These are phyloP conservation scores for Tothia fuscella DNA, from an alignment of 2,329 filamentous ascomycete genomes.

Conservation along the genomic window DNA sequence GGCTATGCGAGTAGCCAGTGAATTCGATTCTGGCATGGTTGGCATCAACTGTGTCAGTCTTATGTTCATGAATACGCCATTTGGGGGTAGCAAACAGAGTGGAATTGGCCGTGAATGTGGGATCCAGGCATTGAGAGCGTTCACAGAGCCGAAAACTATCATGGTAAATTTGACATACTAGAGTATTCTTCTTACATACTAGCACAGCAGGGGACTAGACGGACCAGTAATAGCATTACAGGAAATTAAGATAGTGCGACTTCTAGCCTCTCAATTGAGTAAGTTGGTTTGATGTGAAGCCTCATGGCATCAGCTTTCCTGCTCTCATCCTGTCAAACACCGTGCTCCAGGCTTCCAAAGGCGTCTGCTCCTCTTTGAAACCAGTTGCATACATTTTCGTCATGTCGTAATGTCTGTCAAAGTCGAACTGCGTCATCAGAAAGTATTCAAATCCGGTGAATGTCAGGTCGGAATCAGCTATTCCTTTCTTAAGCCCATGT, in stretches of 20 bases:
- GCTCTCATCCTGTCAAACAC: slow-evolving; percentile 34
- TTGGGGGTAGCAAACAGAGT: slow-evolving; percentile 40
- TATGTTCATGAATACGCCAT: slow-evolving; percentile 31
- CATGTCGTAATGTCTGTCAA: slow-evolving; percentile 35
- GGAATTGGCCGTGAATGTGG: slow-evolving; percentile 39
- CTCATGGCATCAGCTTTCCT: slow-evolving; percentile 28
- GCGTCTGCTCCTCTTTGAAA: slow-evolving; percentile 31
- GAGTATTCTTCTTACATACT: neutral
- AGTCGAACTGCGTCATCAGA: slow-evolving; percentile 32
- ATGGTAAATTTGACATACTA: slow-evolving; percentile 28
- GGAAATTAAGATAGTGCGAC: neutral
- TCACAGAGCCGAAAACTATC: slow-evolving; percentile 40
- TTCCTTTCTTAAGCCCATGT: slow-evolving; percentile 27
- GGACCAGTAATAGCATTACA: neutral
- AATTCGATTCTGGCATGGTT: slow-evolving; percentile 16
- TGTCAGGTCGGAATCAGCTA: slow-evolving; percentile 25
- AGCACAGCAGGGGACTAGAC: neutral
- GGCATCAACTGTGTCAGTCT: slow-evolving; percentile 24
- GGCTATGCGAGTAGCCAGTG: slow-evolving; percentile 14
- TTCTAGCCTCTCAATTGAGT: neutral
- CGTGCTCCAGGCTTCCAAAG: slow-evolving; percentile 26
- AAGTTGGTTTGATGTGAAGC: neutral
- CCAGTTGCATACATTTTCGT: slow-evolving; percentile 29
- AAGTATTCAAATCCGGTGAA: slow-evolving; percentile 31
- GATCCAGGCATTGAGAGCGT: slow-evolving; percentile 35